These are phyloP conservation scores for Penicillium atrosanguineum DNA, from an alignment of 495 filamentous ascomycete genomes.

Conservation along the genomic window DNA sequence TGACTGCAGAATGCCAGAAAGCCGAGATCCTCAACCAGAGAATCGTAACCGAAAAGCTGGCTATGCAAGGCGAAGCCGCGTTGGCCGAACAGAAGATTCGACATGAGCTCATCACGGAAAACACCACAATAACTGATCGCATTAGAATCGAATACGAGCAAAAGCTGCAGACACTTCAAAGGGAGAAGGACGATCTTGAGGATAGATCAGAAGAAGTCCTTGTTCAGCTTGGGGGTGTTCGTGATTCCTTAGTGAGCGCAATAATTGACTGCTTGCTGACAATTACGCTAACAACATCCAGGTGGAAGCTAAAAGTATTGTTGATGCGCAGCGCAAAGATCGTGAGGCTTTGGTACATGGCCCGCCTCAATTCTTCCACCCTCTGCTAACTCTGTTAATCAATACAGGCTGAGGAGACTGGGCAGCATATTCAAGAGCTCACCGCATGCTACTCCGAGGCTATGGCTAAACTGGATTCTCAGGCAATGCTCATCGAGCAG, in stretches of 20 bases:
- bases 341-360: conserved; percentile 15
- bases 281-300: conserved; percentile 17
- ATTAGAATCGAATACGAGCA: conserved; percentile 22
- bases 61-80: conserved; percentile 19
- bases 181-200: conserved; percentile 24
- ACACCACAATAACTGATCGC: conserved; percentile 16
- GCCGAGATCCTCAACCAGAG: conserved; percentile 6
- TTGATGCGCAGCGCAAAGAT: conserved; percentile 7
- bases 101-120: conserved; percentile 24
- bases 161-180: conserved; percentile 17
- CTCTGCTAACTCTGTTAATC: conserved; percentile 9
- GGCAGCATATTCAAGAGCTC: conserved; percentile 23
- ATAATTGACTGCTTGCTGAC: not conserved
- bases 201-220: conserved; percentile 8
- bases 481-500: conserved; percentile 21
- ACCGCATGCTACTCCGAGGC: conserved; percentile 14
- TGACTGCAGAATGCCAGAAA: conserved; percentile 9
- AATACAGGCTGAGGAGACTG: conserved; percentile 19
- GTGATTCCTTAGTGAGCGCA: conserved; percentile 27
- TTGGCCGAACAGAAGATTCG: conserved; percentile 20
- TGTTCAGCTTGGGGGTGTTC: conserved; percentile 16
- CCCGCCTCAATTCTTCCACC: not conserved
- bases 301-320: conserved; percentile 14
- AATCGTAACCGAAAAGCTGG: conserved; percentile 19
- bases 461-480: conserved; percentile 11